Base-by-base conservation (phyloP, 2,329 filamentous ascomycete genomes). In the Calonectria ilicicola region DNA sequence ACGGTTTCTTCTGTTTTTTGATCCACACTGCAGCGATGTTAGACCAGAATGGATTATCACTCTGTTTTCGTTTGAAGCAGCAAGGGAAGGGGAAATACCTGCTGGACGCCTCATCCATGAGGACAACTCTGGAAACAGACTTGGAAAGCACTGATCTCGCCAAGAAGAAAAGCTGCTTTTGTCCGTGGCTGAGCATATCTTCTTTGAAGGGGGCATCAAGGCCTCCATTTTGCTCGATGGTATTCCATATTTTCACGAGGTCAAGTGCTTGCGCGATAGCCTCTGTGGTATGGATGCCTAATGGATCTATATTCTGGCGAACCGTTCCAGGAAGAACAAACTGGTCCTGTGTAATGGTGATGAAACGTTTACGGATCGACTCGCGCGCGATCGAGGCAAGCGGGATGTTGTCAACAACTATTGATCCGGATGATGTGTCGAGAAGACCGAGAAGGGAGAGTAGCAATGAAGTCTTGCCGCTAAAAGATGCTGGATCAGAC, bases 391-490 rank as follows among this genome's bases (percentile, higher is more conserved):
- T 75, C 9, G 78, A 82, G 2, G 81, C 75, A 15, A 89, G 78
- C 46, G 84, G 82, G 7, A 87, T 65, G 1, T 80, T 83, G 67
- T 90, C 88, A 17, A 91, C 82, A 2, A 67, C 77, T 46, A 91
- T 85, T 7, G 72, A 80, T 0, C 81, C 79, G 2, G 73, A 73
- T 2, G 81, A 82, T 29, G 84, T 78, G 12, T 89, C 85, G 6
- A 90, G 77, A 32, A 91, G 84, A 8, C 87, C 84, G 42, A 90
- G 84, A 9, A 91, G 79, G 1, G 84, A 81, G 10, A 87, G 81
- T 3, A 89, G 79, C 1, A 90, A 80, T 0, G 87, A 89, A 0
- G 85, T 87, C 80, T 90, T 90, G 0, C 89, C 88, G 64, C 88
- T 89, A 12, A 9, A 15, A 29, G 40, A 21, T 35, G 26, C 35